Percentiles rank a stretch among this genome's conserved stretches.
phyloP scores from a whole-genome alignment of 352 stramenopile species.

The Paralagenidium karlingii region DNA sequence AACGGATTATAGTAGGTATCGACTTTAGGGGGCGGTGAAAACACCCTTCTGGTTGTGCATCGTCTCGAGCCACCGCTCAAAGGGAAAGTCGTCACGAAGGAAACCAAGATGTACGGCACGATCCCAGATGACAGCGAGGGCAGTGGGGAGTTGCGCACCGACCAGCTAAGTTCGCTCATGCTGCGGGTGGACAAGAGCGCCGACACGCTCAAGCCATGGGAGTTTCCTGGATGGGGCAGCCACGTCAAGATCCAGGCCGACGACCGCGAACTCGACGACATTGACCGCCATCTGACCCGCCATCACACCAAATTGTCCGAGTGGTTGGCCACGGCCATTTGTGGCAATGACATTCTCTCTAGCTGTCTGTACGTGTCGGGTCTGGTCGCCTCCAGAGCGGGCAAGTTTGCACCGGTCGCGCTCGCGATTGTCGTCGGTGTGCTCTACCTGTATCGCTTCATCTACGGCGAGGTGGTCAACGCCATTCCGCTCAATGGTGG shows the following conservation, averaged over 20 bases:
- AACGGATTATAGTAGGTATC: too few relatives aligned
- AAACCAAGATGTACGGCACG: constrained; percentile 57
- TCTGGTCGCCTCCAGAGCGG: constrained; percentile 75
- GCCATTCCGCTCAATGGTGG: constrained; percentile 92
- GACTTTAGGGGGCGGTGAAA: too few relatives aligned
- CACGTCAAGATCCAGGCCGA: constrained; percentile 43
- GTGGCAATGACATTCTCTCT: constrained; percentile 92
- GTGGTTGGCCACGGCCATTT: constrained; percentile 91
- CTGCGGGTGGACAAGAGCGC: constrained; percentile 57
- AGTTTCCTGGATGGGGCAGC: constrained; percentile 77
- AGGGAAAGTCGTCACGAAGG: too few relatives aligned
- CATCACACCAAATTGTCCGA: constrained; percentile 83
- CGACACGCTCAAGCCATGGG: constrained; percentile 67
- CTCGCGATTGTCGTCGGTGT: constrained; percentile 84
- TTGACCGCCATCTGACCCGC: constrained; percentile 57
- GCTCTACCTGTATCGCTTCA: constrained; percentile 85
- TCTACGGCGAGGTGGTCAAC: constrained; percentile 91
- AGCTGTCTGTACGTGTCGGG: constrained; percentile 87
- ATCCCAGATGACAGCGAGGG: constrained; percentile 27
- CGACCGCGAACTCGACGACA: constrained; percentile 52
- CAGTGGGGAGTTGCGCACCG: constrained; percentile 17
- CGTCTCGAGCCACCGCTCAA: too few relatives aligned
- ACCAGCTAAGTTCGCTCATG: constrained; percentile 52
- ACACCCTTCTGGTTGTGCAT: too few relatives aligned
- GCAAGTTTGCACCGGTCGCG: constrained; percentile 84